A percentile compares a stretch with the other conserved stretches of the same genome.
Evolutionary conservation across 2,329 filamentous ascomycete genomes (phyloP).

Genomic region (Coniosporium tulheliwenetii): DNA sequence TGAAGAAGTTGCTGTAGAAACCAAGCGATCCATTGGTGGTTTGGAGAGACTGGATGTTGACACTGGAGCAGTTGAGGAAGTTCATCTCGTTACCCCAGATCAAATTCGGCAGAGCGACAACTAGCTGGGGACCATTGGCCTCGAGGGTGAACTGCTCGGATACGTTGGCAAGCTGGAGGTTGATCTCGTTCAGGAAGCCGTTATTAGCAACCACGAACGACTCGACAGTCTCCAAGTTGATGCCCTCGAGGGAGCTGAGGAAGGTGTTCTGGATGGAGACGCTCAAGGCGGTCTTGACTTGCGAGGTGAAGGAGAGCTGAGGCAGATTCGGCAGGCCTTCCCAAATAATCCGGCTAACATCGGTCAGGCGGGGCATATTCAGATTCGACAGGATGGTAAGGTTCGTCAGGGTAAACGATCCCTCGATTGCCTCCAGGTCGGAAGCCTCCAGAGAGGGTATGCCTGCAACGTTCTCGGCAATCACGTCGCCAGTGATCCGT

Average conservation of each 20-base stretch:
- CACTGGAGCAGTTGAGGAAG: constrained; percentile 61
- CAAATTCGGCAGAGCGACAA: constrained; percentile 64
- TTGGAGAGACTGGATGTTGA: constrained; percentile 58
- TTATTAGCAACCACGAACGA: constrained; percentile 84
- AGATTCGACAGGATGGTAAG: constrained; percentile 55
- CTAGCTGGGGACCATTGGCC: constrained; percentile 62
- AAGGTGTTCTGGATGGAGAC: constrained; percentile 77
- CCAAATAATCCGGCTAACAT: constrained; percentile 54
- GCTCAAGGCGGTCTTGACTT: constrained; percentile 50
- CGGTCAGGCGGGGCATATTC: constrained; percentile 46
- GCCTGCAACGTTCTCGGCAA: constrained; percentile 36
- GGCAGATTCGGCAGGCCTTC: constrained; percentile 52
- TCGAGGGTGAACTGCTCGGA: constrained; percentile 55
- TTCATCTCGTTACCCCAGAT: constrained; percentile 65
- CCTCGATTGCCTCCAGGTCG: constrained; percentile 49
- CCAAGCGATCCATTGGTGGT: constrained; percentile 64
- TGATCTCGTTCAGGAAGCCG: constrained; percentile 57
- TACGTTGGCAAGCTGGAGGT: constrained; percentile 64
- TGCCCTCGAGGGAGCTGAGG: constrained; percentile 61
- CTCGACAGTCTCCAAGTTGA: constrained; percentile 60
- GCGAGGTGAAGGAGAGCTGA: constrained; percentile 41
- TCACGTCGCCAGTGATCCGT: constrained; percentile 42
- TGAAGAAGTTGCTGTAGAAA: constrained; percentile 67
- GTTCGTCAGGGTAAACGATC: constrained; percentile 53
- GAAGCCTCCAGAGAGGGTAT: constrained; percentile 48